These are phyloP conservation scores for Vaccinium macrocarpon DNA, from an alignment of 148 eudicot species.

Conservation along the genomic window DNA sequence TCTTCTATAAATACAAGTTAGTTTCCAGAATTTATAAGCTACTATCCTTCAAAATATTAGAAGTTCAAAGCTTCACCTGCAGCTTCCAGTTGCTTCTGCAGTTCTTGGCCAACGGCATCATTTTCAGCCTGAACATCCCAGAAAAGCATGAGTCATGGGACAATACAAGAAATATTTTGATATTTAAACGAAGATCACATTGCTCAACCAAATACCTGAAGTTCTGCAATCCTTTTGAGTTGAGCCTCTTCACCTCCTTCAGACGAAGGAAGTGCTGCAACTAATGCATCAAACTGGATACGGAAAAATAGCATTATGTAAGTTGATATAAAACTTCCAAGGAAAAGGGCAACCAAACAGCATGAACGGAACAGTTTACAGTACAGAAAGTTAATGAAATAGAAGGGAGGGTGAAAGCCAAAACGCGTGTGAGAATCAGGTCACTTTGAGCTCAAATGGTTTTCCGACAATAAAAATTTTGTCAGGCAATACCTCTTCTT, in stretches of 20 bases:
- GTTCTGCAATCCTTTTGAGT: slow-evolving; percentile 84
- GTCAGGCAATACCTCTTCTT: neutral
- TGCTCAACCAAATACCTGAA: slow-evolving; percentile 49
- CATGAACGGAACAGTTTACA: neutral
- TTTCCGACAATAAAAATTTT: neutral
- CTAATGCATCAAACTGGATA: slow-evolving; percentile 88
- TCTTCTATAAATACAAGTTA: neutral
- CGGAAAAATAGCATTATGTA: neutral
- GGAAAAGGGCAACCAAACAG: neutral
- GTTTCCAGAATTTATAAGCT: neutral
- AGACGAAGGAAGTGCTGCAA: slow-evolving; percentile 82
- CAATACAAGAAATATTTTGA: neutral
- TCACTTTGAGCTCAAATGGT: neutral
- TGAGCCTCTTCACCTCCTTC: slow-evolving; percentile 99
- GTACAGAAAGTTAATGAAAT: neutral
- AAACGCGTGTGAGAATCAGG: neutral
- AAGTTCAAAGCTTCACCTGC: slow-evolving; percentile 54
- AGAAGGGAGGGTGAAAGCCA: neutral
- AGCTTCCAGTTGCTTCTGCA: slow-evolving; percentile 89
- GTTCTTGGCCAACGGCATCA: slow-evolving; percentile 86
- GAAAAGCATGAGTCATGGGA: neutral
- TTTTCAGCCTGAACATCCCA: slow-evolving; percentile 65
- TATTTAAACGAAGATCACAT: neutral
- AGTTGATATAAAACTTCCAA: neutral
- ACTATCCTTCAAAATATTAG: neutral